Percentiles rank a stretch among this genome's conserved stretches.
phyloP scores from a whole-genome alignment of 495 filamentous ascomycete genomes.

The Neurospora tetraspora region DNA sequence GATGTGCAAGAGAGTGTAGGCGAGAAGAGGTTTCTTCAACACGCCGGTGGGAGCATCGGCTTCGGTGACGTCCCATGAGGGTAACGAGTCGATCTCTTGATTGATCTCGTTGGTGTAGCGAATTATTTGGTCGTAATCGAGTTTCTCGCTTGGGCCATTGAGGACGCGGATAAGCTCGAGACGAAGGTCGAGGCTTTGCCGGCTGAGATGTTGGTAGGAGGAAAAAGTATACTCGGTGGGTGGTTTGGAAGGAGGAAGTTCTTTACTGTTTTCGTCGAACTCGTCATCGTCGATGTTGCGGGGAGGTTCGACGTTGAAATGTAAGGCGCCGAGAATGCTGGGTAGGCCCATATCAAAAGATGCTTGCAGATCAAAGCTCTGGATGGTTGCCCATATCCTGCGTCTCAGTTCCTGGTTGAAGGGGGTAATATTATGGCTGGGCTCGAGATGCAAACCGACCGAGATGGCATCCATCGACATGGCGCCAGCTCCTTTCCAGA shows the following conservation, averaged over 20 bases:
- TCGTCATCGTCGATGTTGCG: conserved; percentile 35
- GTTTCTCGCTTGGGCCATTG: conserved; percentile 20
- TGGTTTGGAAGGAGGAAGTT: conserved; percentile 25
- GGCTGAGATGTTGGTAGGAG: conserved; percentile 32
- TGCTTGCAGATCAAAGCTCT: conserved; percentile 51
- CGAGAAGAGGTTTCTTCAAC: conserved; percentile 26
- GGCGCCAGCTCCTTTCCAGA: conserved; percentile 46
- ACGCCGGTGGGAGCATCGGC: not conserved
- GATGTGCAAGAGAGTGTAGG: conserved; percentile 32
- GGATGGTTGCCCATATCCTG: conserved; percentile 54
- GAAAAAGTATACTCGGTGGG: conserved; percentile 28
- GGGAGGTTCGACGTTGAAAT: conserved; percentile 29
- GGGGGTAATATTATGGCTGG: conserved; percentile 25
- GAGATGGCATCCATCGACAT: conserved; percentile 46
- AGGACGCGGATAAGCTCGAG: conserved; percentile 32
- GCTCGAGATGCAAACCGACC: conserved; percentile 48
- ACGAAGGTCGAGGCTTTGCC: conserved; percentile 29
- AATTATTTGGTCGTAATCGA: conserved; percentile 35
- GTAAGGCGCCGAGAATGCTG: conserved; percentile 28
- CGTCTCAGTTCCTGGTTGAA: conserved; percentile 57
- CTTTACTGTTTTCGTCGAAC: conserved; percentile 31
- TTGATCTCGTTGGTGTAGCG: conserved; percentile 35
- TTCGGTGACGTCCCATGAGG: conserved; percentile 29
- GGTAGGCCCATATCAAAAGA: conserved; percentile 50
- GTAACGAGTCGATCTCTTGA: conserved; percentile 32